Evolutionary conservation across 1,284 basidiomycete species (phyloP).

Genomic region (Microbotryomycetes sp.): DNA sequence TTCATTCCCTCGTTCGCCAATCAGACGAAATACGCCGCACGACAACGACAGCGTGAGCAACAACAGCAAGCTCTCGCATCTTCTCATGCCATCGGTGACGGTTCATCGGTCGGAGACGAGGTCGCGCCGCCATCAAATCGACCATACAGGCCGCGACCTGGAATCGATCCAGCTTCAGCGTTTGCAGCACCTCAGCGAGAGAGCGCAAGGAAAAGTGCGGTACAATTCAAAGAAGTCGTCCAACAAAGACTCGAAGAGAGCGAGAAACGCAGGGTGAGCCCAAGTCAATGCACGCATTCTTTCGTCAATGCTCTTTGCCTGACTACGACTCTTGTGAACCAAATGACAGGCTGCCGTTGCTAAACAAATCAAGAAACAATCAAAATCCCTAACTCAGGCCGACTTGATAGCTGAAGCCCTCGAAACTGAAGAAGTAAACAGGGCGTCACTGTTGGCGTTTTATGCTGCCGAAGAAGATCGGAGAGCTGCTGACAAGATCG

Average conservation of each 20-base stretch:
- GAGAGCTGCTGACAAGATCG: slow-evolving; percentile 57
- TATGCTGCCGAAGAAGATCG: slow-evolving; percentile 72
- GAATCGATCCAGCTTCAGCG: slow-evolving; percentile 11
- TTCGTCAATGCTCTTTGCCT: neutral
- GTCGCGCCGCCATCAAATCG: neutral
- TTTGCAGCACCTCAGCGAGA: neutral
- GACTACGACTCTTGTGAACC: neutral
- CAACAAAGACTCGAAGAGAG: slow-evolving; percentile 48
- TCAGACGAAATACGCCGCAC: slow-evolving; percentile 23
- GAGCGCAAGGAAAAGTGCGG: slow-evolving; percentile 23
- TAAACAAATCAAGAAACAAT: slow-evolving; percentile 53
- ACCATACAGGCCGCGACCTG: slow-evolving; percentile 4
- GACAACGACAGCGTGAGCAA: slow-evolving; percentile 5
- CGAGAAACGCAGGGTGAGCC: slow-evolving; percentile 54
- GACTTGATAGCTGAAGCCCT: slow-evolving; percentile 72
- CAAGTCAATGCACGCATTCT: neutral
- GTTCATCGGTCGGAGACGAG: neutral
- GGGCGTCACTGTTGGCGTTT: slow-evolving; percentile 67
- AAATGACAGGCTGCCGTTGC: slow-evolving; percentile 50
- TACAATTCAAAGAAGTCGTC: slow-evolving; percentile 34
- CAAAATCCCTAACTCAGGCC: slow-evolving; percentile 58
- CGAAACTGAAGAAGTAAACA: slow-evolving; percentile 76
- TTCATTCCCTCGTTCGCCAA: slow-evolving; percentile 27
- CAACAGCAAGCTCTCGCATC: neutral
- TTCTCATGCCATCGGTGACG: neutral